Evolutionary conservation across 805 yeast species (phyloP).

Genomic region (Starmerella riodocensis): DNA sequence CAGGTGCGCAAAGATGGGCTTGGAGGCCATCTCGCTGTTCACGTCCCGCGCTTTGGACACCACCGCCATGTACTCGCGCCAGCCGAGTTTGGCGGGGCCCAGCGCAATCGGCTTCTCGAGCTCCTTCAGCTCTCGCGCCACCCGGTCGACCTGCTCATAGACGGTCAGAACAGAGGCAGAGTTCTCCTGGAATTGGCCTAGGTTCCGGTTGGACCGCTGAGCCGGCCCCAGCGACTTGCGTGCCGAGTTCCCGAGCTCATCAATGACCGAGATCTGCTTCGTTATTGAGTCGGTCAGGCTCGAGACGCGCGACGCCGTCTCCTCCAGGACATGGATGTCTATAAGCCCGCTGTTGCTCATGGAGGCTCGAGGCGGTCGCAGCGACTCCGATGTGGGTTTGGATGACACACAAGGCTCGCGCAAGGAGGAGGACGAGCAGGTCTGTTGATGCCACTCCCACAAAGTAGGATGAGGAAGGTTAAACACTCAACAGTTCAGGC

Average conservation of each 20-base stretch:
- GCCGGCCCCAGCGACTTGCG: constrained; percentile 59
- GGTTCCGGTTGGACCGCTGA: constrained; percentile 46
- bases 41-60: constrained; percentile 7
- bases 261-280: constrained; percentile 41
- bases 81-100: constrained; percentile 19
- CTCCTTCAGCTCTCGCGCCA: constrained; percentile 30
- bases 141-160: constrained; percentile 24
- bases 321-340: constrained; percentile 70
- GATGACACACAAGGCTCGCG: too few relatives aligned
- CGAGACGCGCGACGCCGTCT: constrained; percentile 48
- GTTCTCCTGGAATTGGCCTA: constrained; percentile 17
- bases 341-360: constrained; percentile 13
- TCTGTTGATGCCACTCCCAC: too few relatives aligned
- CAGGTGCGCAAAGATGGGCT: constrained; percentile 20
- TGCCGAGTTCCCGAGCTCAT: constrained; percentile 42
- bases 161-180: constrained; percentile 22
- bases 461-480: too few relatives aligned
- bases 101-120: constrained; percentile 14
- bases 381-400: neutral
- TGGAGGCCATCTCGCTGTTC: constrained; percentile 9
- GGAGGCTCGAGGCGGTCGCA: neutral
- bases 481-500: too few relatives aligned
- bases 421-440: too few relatives aligned
- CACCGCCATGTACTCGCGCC: constrained; percentile 8
- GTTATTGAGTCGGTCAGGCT: constrained; percentile 43